Evolutionary conservation across 176 grass and related monocot species (phyloP), one percentile per base, ranked within the genome.

Genomic region (Thalia dealbata): DNA sequence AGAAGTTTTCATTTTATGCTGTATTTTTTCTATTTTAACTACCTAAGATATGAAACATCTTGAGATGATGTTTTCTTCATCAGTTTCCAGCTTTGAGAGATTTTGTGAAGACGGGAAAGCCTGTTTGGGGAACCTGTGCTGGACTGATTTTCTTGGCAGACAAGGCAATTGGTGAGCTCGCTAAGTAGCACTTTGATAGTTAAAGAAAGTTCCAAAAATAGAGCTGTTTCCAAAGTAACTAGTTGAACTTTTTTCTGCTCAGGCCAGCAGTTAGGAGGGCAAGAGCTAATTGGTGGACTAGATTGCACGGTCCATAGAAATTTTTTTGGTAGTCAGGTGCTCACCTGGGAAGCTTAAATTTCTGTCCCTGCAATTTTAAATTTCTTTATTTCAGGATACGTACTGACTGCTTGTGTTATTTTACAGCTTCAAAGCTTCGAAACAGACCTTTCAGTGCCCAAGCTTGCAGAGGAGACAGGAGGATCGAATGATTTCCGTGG

Each of bases 101-200:
- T 3, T 93, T 99, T 79, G 90, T 93, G 27, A 12, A 85, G 23
- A 75, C 74, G 64, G 90, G 95, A 76, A 99, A 91, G 41, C 95
- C 90, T n/a, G 95, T 99, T 21, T 99, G 95, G 95, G 95, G 95
- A 78, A 99, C 95, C 61, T 99, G 95, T 84, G 90, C 95, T 38
- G 90, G 95, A 35, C 90, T 99, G 46, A 99, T 99, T 61, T 99
- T 99, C 77, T 83, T 99, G 60, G 95, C 95, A 81, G 73, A 99
- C 76, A 91, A 91, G 72, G 95, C 90, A 80, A 76, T 83, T 68
- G 95, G 95, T 97, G 70, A 78, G 82, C 89, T 13, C 22, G 51
- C 24, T 56, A 19, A 76, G 0, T 65, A 24, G 64, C 1, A 43
- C 59, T 46, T 35, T 60, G 44, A n/a, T 3, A 30, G 42, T 42